Conservation (phyloP, 257 asterid species). For the Gynochthodes officinalis region DNA sequence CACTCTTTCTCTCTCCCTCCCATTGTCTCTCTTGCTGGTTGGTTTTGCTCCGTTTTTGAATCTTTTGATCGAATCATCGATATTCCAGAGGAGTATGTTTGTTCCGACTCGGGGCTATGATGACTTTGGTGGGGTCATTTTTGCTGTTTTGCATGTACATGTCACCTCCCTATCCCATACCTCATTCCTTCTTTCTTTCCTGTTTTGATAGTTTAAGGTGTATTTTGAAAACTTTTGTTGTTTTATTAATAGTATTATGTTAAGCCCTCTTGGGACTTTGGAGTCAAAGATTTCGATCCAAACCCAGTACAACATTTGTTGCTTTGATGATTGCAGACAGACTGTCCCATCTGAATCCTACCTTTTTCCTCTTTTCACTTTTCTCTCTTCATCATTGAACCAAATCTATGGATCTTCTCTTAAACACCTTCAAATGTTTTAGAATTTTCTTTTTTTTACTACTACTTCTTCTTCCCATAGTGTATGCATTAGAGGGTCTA, state of each 20-base stretch:
- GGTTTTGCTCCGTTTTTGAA: constrained; percentile 25
- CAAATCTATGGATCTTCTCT: constrained; percentile 41
- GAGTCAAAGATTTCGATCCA: constrained; percentile 70
- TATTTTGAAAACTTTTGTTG: constrained; percentile 12
- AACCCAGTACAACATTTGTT: constrained; percentile 45
- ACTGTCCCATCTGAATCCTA: constrained; percentile 47
- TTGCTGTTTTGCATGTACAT: constrained; percentile 9
- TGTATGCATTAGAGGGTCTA: no score
- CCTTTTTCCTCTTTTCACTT: constrained; percentile 27
- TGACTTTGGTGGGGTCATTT: constrained; percentile 10
- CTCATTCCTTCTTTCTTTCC: neutral
- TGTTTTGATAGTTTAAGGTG: neutral
- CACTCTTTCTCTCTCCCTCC: neutral
- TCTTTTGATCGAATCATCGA: constrained; percentile 60
- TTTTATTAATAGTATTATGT: neutral
- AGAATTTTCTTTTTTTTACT: neutral
- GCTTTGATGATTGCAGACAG: constrained; percentile 72
- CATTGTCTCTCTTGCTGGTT: constrained; percentile 15
- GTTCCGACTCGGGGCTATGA: constrained; percentile 8
- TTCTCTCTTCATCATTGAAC: constrained; percentile 15
- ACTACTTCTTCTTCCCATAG: no score
- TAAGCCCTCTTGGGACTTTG: constrained; percentile 11
- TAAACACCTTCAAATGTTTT: constrained; percentile 7
- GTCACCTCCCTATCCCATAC: neutral
- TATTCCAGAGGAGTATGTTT: constrained; percentile 44